Conservation (phyloP, 352 stramenopile species). For the Globisporangium takayamanum region DNA sequence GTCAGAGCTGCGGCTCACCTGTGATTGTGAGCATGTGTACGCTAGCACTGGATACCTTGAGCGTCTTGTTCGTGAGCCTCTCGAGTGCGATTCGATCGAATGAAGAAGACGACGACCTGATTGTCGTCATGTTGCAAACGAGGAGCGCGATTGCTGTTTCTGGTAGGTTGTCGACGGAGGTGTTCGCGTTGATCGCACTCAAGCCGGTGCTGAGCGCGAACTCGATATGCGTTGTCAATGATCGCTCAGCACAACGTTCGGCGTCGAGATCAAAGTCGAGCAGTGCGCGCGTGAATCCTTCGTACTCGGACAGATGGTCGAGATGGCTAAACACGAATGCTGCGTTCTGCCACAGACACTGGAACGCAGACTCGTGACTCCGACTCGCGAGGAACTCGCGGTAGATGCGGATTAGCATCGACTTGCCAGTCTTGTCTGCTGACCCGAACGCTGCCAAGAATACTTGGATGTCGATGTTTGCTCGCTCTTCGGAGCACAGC, state of each 20-base stretch:
- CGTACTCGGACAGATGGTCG: background rate
- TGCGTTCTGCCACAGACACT: background rate
- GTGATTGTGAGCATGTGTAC: too few relatives aligned
- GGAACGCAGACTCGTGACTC: background rate
- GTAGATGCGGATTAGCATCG: conserved; percentile 1
- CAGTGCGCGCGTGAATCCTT: background rate
- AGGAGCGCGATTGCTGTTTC: background rate
- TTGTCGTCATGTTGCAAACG: background rate
- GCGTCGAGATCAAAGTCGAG: background rate
- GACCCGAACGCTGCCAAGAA: background rate
- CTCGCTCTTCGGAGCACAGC: background rate
- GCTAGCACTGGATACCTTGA: background rate
- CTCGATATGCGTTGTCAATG: background rate
- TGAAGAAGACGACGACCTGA: background rate
- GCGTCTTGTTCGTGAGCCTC: background rate
- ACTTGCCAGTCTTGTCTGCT: background rate
- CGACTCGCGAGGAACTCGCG: background rate
- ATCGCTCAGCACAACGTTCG: background rate
- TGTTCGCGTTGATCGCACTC: background rate
- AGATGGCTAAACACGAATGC: background rate
- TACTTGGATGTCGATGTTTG: background rate
- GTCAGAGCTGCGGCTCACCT: too few relatives aligned
- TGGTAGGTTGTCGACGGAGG: background rate
- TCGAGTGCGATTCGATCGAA: background rate
- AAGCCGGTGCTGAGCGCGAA: background rate